A percentile compares a stretch with the other conserved stretches of the same genome.
Evolutionary conservation across 306 rosid genomes (phyloP).

Genomic region (Fragaria iinumae): DNA sequence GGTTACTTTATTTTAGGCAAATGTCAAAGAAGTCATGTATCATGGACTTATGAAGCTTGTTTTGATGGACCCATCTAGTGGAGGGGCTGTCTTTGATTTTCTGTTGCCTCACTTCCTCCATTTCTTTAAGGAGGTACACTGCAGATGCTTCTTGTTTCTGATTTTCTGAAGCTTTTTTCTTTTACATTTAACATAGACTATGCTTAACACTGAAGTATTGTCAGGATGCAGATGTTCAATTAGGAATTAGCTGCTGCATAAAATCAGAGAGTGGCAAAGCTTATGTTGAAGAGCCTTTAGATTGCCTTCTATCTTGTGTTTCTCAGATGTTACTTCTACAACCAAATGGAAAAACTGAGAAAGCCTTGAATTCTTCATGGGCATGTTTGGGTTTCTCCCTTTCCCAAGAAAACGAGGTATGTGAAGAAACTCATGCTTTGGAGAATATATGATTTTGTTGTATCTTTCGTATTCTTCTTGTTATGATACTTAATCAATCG

Average conservation of each 20-base stretch:
- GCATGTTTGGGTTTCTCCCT: constrained; percentile 42
- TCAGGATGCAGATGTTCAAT: constrained; percentile 32
- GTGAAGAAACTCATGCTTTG: neutral
- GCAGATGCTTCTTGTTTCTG: neutral
- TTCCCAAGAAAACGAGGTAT: constrained; percentile 46
- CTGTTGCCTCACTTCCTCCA: constrained; percentile 42
- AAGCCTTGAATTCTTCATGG: constrained; percentile 34
- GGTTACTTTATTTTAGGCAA: constrained; percentile 25
- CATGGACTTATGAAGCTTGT: constrained; percentile 42
- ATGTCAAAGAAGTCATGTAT: constrained; percentile 40
- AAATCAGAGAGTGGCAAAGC: constrained; percentile 35
- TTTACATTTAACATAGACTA: neutral
- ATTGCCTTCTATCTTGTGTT: constrained; percentile 36
- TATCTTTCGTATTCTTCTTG: neutral
- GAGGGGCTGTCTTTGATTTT: constrained; percentile 38
- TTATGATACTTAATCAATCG: neutral
- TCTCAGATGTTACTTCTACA: constrained; percentile 44
- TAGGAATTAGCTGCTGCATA: constrained; percentile 30
- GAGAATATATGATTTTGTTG: neutral
- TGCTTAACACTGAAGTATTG: constrained; percentile 2
- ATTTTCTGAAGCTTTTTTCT: neutral
- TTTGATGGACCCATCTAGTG: constrained; percentile 34
- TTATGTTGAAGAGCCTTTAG: constrained; percentile 35
- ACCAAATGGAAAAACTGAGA: constrained; percentile 28
- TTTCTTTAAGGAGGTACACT: constrained; percentile 33